Evolutionary conservation across 2,329 filamentous ascomycete species (phyloP).

Genomic region (Chaetothyriales sp.): DNA sequence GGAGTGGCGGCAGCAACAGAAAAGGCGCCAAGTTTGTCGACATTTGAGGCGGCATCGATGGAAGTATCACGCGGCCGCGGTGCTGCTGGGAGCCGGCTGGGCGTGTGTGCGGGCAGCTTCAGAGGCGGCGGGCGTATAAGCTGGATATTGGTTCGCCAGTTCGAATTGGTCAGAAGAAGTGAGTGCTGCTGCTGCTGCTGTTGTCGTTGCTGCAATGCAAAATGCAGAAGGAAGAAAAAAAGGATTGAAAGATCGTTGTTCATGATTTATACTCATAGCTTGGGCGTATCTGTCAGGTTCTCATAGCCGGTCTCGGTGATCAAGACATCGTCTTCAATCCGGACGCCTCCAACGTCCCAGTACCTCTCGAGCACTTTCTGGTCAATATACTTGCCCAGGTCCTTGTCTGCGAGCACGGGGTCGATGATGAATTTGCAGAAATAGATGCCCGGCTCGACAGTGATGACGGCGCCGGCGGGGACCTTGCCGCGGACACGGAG

Average conservation of each 20-base stretch:
- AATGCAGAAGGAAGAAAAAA: too few relatives aligned
- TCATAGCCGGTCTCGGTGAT: constrained; percentile 58
- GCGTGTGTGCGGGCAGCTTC: background rate
- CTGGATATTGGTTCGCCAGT: too few relatives aligned
- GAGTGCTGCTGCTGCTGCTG: too few relatives aligned
- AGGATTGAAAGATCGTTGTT: background rate
- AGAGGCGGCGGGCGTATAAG: background rate
- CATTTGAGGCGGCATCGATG: background rate
- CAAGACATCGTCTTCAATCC: constrained; percentile 82
- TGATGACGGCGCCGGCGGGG: constrained; percentile 70
- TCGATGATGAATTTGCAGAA: constrained; percentile 82
- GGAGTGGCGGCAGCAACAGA: too few relatives aligned
- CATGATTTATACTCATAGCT: constrained; percentile 32
- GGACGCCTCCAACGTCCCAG: constrained; percentile 78
- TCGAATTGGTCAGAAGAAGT: background rate
- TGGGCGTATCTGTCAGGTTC: constrained; percentile 68
- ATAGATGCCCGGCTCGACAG: constrained; percentile 89
- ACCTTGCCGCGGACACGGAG: constrained; percentile 61
- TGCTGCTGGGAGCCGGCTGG: background rate
- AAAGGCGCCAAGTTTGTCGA: background rate
- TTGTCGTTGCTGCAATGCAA: background rate
- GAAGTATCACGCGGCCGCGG: background rate
- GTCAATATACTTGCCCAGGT: constrained; percentile 64
- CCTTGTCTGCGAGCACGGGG: constrained; percentile 58
- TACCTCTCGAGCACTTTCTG: constrained; percentile 57